These are phyloP conservation scores for Hymenoscyphus albidus DNA, from an alignment of 2,329 filamentous ascomycete genomes.

Conservation along the genomic window DNA sequence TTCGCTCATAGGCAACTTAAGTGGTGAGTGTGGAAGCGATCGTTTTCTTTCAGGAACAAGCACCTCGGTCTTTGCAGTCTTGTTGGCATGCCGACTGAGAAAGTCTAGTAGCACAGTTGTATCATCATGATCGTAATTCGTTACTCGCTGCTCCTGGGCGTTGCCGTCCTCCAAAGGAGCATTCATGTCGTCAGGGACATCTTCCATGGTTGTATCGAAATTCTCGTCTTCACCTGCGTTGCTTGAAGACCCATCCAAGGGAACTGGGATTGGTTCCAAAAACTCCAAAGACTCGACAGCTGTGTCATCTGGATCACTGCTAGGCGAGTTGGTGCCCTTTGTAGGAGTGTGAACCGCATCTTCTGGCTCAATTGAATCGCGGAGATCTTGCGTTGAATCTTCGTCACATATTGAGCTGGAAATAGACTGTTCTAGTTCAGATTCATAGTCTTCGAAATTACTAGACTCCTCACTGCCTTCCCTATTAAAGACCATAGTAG, in stretches of 20 bases:
- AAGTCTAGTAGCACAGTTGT: slow-evolving; percentile 38
- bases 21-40: slow-evolving; percentile 33
- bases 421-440: not conserved
- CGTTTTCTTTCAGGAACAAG: slow-evolving; percentile 27
- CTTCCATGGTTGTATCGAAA: not conserved
- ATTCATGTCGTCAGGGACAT: slow-evolving; percentile 16
- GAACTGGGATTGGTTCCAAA: slow-evolving; percentile 11
- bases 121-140: slow-evolving; percentile 32
- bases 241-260: not conserved
- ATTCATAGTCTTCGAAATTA: not conserved
- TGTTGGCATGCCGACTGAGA: slow-evolving; percentile 36
- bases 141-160: slow-evolving; percentile 14
- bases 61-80: slow-evolving; percentile 34
- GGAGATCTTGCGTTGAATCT: not conserved
- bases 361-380: not conserved
- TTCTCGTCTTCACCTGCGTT: not conserved
- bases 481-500: not conserved
- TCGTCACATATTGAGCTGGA: not conserved
- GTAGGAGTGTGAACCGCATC: not conserved
- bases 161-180: slow-evolving; percentile 13
- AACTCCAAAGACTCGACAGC: slow-evolving; percentile 6
- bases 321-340: not conserved
- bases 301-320: slow-evolving; percentile 2
- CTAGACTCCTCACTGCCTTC: not conserved
- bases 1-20: slow-evolving; percentile 30